Evolutionary conservation across 768 basidiomycete genomes (phyloP).

Genomic region (Tephrocybe sp.): DNA sequence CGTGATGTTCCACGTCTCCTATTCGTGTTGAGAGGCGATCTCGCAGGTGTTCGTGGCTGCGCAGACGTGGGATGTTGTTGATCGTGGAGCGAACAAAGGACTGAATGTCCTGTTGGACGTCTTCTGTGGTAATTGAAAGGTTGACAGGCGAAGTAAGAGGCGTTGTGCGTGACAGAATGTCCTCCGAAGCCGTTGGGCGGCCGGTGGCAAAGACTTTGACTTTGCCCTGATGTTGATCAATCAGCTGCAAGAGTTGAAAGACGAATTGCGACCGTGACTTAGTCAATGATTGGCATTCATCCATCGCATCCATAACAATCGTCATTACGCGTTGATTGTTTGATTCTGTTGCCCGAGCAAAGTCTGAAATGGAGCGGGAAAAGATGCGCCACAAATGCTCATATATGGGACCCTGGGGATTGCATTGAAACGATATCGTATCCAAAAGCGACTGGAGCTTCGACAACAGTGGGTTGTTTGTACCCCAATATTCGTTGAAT

Average conservation of each 20-base stretch:
- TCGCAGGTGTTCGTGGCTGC: background rate
- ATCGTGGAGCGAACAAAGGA: background rate
- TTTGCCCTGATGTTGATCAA: too few species aligned
- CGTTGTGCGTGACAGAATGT: too few species aligned
- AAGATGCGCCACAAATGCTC: too few species aligned
- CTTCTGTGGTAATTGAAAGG: background rate
- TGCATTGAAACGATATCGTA: background rate
- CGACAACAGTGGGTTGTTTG: background rate
- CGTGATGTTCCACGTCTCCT: background rate
- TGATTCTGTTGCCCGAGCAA: too few species aligned
- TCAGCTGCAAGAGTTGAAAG: too few species aligned
- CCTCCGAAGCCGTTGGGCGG: background rate
- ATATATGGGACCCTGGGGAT: background rate
- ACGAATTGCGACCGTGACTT: too few species aligned
- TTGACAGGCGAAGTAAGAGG: background rate
- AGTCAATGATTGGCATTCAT: too few species aligned
- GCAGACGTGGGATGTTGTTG: background rate
- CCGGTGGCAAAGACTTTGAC: constrained; percentile 1
- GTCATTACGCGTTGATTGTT: too few species aligned
- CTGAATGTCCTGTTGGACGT: constrained; percentile 1
- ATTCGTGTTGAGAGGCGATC: background rate
- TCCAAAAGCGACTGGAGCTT: background rate
- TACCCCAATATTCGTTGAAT: background rate
- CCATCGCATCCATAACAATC: too few species aligned
- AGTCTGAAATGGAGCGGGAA: too few species aligned